These are phyloP conservation scores for Myotisia sp. DNA, from an alignment of 2,329 filamentous ascomycete species.

Conservation along the genomic window DNA sequence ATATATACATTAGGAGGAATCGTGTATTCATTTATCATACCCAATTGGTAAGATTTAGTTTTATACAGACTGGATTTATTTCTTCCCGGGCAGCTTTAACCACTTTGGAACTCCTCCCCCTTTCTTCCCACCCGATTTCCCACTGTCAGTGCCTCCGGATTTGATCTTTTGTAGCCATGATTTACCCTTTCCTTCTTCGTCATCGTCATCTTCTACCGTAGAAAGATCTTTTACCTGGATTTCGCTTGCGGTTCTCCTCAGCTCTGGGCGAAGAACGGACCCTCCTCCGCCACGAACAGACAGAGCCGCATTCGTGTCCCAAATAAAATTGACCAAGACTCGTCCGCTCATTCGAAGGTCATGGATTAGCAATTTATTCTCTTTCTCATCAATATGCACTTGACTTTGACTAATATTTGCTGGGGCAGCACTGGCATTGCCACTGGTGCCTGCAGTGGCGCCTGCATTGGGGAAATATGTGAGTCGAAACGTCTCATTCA, in stretches of 20 bases:
- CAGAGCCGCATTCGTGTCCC: constrained; percentile 50
- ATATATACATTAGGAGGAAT: too few species aligned
- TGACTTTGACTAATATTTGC: constrained; percentile 13
- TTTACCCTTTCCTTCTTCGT: constrained; percentile 19
- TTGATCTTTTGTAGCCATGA: constrained; percentile 24
- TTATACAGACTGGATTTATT: too few species aligned
- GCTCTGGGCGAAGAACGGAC: constrained; percentile 46
- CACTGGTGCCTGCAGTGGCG: constrained; percentile 11
- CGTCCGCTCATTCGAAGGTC: constrained; percentile 56
- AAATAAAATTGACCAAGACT: constrained; percentile 62
- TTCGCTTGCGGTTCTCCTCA: constrained; percentile 49
- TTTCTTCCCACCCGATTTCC: constrained; percentile 22
- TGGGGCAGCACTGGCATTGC: constrained; percentile 5
- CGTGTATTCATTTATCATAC: too few species aligned
- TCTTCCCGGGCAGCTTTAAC: constrained; percentile 58
- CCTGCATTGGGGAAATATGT: constrained; percentile 37
- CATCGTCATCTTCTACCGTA: constrained; percentile 26
- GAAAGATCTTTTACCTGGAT: constrained; percentile 50
- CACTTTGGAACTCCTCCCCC: constrained; percentile 48
- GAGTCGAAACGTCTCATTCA: constrained; percentile 56
- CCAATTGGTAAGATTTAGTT: too few species aligned
- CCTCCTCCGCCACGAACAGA: constrained; percentile 37
- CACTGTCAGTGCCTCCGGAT: constrained; percentile 22
- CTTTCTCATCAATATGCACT: constrained; percentile 30
- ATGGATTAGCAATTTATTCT: constrained; percentile 46